These are phyloP conservation scores for Thamnidium elegans DNA, from an alignment of 192 early-diverging fungal genomes.

Conservation along the genomic window DNA sequence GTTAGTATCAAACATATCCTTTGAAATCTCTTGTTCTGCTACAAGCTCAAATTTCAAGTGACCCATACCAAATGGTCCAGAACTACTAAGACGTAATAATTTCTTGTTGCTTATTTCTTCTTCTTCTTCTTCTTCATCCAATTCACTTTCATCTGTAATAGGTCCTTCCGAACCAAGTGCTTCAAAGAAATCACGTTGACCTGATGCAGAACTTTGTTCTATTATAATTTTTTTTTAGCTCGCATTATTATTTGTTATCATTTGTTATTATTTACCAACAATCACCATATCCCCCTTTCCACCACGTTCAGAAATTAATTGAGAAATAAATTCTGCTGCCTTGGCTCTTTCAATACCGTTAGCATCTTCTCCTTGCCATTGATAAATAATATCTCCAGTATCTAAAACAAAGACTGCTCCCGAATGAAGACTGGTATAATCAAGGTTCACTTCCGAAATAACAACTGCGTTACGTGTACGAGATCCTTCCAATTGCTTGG, in stretches of 20 bases:
- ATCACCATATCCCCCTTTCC: conserved; percentile 56
- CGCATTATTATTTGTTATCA: too few species aligned
- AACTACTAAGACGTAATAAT: conserved; percentile 32
- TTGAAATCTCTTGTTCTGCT: conserved; percentile 42
- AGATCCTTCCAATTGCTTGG: conserved; percentile 30
- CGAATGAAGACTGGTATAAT: conserved; percentile 53
- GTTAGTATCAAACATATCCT: conserved; percentile 50
- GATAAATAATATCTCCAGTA: conserved; percentile 59
- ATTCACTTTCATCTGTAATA: conserved; percentile 36
- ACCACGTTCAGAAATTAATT: conserved; percentile 60
- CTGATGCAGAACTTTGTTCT: conserved; percentile 16
- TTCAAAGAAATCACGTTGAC: conserved; percentile 58
- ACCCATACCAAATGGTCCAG: conserved; percentile 18
- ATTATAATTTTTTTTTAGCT: neutral
- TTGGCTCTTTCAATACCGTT: conserved; percentile 68
- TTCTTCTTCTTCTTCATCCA: conserved; percentile 30
- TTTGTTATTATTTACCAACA: conserved; percentile 48
- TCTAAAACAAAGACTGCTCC: conserved; percentile 80
- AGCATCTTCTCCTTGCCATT: conserved; percentile 64
- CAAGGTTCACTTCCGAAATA: conserved; percentile 58
- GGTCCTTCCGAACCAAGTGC: conserved; percentile 62
- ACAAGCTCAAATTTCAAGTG: conserved; percentile 53
- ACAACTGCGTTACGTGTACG: conserved; percentile 48
- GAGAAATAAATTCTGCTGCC: conserved; percentile 61
- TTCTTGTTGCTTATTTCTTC: neutral